Conservation (phyloP, 768 basidiomycete species). For the Termitomyces sp. region DNA sequence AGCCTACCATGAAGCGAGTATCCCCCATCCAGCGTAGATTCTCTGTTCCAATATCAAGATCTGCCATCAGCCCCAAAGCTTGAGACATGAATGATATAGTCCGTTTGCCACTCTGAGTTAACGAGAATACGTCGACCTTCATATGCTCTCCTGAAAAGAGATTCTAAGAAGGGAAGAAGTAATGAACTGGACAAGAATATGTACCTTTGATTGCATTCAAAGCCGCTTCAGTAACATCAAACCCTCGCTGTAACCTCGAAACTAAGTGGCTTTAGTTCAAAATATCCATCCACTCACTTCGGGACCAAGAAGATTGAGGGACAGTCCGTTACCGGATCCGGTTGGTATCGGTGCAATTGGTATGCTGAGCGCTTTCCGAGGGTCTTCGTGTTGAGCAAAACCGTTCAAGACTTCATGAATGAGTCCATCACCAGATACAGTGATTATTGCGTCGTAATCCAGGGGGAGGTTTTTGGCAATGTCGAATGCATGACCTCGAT, state of each 20-base stretch:
- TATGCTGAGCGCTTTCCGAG: slow-evolving; percentile 56
- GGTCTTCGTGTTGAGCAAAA: slow-evolving; percentile 61
- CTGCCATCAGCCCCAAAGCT: slow-evolving; percentile 80
- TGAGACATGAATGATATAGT: slow-evolving; percentile 82
- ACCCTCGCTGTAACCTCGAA: slow-evolving; percentile 47
- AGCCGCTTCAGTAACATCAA: slow-evolving; percentile 68
- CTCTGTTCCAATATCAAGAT: slow-evolving; percentile 82
- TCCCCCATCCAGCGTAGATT: slow-evolving; percentile 86
- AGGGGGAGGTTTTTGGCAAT: slow-evolving; percentile 55
- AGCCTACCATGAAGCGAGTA: slow-evolving; percentile 71
- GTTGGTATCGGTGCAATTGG: slow-evolving; percentile 80
- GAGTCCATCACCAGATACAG: slow-evolving; percentile 83
- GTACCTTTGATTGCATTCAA: slow-evolving; percentile 81
- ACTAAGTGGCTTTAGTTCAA: not conserved
- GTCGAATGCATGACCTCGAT: slow-evolving; percentile 61
- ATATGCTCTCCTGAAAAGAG: slow-evolving; percentile 57
- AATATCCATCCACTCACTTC: slow-evolving; percentile 37
- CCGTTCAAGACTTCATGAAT: slow-evolving; percentile 85
- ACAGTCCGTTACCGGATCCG: slow-evolving; percentile 77
- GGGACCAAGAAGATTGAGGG: slow-evolving; percentile 71
- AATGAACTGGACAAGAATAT: not conserved
- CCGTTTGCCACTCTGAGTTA: slow-evolving; percentile 64
- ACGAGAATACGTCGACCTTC: slow-evolving; percentile 72
- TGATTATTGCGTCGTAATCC: slow-evolving; percentile 67
- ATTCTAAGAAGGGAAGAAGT: slow-evolving; percentile 1